Evolutionary conservation across 345 rosid genomes (phyloP), one percentile per base, ranked within the genome.

Genomic region (Eucalyptus tenuipes): DNA sequence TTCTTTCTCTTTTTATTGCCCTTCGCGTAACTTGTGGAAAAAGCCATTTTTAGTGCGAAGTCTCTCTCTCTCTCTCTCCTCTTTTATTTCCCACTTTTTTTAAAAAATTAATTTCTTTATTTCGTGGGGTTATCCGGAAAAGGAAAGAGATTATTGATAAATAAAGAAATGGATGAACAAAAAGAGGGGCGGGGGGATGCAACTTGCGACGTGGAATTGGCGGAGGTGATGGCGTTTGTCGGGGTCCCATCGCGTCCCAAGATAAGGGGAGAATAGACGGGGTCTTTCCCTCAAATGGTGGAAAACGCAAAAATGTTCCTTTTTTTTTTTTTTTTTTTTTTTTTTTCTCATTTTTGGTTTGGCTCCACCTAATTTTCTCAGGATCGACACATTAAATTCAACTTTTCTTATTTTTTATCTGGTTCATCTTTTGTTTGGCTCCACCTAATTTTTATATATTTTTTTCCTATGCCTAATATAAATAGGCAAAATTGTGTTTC

Each of bases 231-330:
- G 91, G 86, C 49, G 37, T 49, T 7, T 45, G 33, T n/a, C 15
- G 66, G 2, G 15, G 90, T 13, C 92, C 93, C 91, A 90, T 89
- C 87, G 1, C 86, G 29, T 88, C 81, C 95, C 95, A 89, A 90
- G 88, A 90, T 85, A 81, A 66, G 88, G 87, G 93, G 91, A 88
- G 88, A 37, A 50, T 44, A 61, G 50, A 52, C 75, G 59, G 44
- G 44, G 81, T 22, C 88, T 49, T 45, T 42, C 64, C 86, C 86
- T 24, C 85, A 49, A 10, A 31, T 40, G 88, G 88, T 33, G 88
- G 25, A 71, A 80, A 29, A 61, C 37, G 25, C n/a, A 29, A 3
- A 18, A 22, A 59, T 59, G 66, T 59, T 5, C 29, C 66, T 5
- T 7, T 5, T 5, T 25, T 12, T 24, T 27, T 7, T 12, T 12